Conservation (phyloP, 2,329 filamentous ascomycete genomes). For the Aspergillus sp. region DNA sequence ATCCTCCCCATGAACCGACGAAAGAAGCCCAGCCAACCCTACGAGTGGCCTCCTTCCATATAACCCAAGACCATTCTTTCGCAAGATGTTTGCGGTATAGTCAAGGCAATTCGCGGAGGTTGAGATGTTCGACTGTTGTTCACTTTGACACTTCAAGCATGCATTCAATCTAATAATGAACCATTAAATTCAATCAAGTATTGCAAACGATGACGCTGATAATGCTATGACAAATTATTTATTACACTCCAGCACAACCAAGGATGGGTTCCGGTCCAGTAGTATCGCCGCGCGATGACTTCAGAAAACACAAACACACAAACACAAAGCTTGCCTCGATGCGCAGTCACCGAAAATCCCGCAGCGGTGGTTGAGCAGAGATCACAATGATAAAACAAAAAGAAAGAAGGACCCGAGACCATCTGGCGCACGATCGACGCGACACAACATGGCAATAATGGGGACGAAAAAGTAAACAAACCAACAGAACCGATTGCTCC, state of each 20-base stretch:
- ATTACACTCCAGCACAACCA: not conserved
- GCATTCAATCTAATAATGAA: no score
- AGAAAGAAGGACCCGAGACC: slow-evolving; percentile 6
- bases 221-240: slow-evolving; percentile 1
- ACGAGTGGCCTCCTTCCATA: no score
- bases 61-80: no score
- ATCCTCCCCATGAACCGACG: no score
- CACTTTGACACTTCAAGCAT: no score
- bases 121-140: no score
- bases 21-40: no score
- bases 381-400: slow-evolving; percentile 1
- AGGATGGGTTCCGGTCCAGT: not conserved
- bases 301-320: not conserved
- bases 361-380: not conserved
- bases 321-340: not conserved
- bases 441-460: slow-evolving; percentile 5
- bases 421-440: slow-evolving; percentile 3
- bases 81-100: no score
- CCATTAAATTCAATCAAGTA: not conserved
- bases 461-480: slow-evolving; percentile 4
- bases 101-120: no score
- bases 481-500: slow-evolving; percentile 1
- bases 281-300: not conserved
- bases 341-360: not conserved
- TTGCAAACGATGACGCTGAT: not conserved